Evolutionary conservation across 257 asterid genomes (phyloP).

Genomic region (Solanum piurae): DNA sequence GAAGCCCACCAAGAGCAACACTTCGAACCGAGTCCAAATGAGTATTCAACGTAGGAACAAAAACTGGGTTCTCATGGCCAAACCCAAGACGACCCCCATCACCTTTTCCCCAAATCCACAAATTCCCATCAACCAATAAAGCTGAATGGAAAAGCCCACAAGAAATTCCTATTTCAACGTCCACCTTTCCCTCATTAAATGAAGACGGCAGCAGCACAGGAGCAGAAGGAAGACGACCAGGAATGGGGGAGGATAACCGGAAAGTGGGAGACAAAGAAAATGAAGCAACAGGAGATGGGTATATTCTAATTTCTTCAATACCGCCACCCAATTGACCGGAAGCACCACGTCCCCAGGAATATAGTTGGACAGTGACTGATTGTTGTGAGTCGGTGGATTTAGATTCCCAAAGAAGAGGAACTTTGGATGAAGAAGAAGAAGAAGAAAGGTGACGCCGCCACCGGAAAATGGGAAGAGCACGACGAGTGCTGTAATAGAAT

Average conservation of each 20-base stretch:
- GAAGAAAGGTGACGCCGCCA: slow-evolving; percentile 25
- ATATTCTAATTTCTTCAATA: slow-evolving; percentile 62
- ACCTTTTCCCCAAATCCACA: slow-evolving; percentile 97
- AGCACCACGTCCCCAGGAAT: slow-evolving; percentile 97
- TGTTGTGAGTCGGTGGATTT: slow-evolving; percentile 13
- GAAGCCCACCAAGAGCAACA: slow-evolving; percentile 86
- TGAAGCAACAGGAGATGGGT: slow-evolving; percentile 61
- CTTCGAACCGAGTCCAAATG: slow-evolving; percentile 31
- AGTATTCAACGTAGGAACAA: slow-evolving; percentile 58
- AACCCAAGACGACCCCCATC: slow-evolving; percentile 95
- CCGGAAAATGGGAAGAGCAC: not conserved
- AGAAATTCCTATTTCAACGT: slow-evolving; percentile 53
- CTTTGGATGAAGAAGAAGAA: not conserved
- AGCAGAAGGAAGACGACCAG: slow-evolving; percentile 45
- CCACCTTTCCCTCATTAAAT: not conserved
- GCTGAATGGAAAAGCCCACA: slow-evolving; percentile 93
- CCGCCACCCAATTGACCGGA: slow-evolving; percentile 97
- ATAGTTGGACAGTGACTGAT: slow-evolving; percentile 39
- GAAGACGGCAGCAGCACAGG: not conserved
- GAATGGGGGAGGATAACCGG: slow-evolving; percentile 40
- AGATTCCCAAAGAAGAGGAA: slow-evolving; percentile 47
- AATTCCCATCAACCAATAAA: slow-evolving; percentile 56
- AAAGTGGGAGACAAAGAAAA: slow-evolving; percentile 42
- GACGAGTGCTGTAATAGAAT: not conserved
- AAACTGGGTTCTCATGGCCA: slow-evolving; percentile 65